Percentiles rank a stretch among this genome's conserved stretches.
These are phyloP conservation scores for Pseudocercospora eumusae DNA, from an alignment of 2,329 filamentous ascomycete species.

Conservation along the genomic window DNA sequence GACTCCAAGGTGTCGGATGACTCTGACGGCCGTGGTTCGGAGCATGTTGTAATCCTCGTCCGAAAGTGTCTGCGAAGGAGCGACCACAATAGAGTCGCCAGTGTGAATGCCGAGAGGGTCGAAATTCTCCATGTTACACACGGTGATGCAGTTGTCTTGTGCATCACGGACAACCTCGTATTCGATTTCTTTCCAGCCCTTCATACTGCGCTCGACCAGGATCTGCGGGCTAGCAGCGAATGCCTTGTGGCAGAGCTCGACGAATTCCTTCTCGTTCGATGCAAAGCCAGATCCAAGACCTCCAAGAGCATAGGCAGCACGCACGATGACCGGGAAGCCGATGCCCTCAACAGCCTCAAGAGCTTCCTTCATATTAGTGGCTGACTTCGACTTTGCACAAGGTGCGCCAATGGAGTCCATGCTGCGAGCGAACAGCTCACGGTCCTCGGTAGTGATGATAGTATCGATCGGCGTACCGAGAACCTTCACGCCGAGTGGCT, in stretches of 20 bases:
- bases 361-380: slow-evolving; percentile 83
- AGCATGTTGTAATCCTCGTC: slow-evolving; percentile 99
- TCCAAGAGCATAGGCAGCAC: slow-evolving; percentile 92
- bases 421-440: slow-evolving; percentile 93
- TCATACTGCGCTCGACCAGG: slow-evolving; percentile 97
- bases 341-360: slow-evolving; percentile 86
- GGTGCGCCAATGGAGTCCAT: slow-evolving; percentile 99
- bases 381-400: slow-evolving; percentile 95
- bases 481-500: slow-evolving; percentile 86
- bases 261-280: slow-evolving; percentile 77
- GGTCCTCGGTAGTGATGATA: slow-evolving; percentile 97
- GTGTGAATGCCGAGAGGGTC: slow-evolving; percentile 97
- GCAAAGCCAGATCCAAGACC: slow-evolving; percentile 95
- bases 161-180: slow-evolving; percentile 97
- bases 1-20: slow-evolving; percentile 94
- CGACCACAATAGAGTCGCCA: slow-evolving; percentile 96
- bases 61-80: slow-evolving; percentile 92
- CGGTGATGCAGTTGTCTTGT: slow-evolving; percentile 97
- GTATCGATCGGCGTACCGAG: slow-evolving; percentile 96
- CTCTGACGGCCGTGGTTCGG: slow-evolving; percentile 92
- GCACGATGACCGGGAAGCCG: slow-evolving; percentile 94
- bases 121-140: slow-evolving; percentile 99
- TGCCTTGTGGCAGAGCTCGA: slow-evolving; percentile 89
- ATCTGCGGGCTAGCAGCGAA: slow-evolving; percentile 95
- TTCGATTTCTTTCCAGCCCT: slow-evolving; percentile 99